Evolutionary conservation across 2,329 filamentous ascomycete species (phyloP).

Genomic region (Exophiala xenobiotica): DNA sequence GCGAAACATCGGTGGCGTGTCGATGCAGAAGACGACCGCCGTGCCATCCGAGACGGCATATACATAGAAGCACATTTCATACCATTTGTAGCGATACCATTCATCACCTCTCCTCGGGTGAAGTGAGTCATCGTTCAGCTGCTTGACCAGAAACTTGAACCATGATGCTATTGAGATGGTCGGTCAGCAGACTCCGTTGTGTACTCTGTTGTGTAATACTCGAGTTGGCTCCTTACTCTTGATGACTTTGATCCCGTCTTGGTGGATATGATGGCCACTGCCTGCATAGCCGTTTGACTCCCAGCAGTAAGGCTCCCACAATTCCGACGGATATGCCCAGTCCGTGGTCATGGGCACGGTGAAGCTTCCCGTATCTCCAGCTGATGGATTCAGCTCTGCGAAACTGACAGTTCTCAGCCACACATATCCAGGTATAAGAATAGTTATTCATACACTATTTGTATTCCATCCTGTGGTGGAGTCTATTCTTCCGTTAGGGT

Average conservation of each 20-base stretch:
- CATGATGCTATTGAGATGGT: constrained; percentile 23
- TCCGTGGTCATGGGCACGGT: constrained; percentile 5
- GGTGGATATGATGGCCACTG: constrained; percentile 1
- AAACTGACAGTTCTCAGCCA: constrained; percentile 10
- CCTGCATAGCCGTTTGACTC: constrained; percentile 19
- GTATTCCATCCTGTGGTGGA: constrained; percentile 6
- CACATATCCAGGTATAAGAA: background rate
- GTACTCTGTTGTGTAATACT: background rate
- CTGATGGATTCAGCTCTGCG: constrained; percentile 6
- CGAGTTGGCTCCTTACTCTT: constrained; percentile 8
- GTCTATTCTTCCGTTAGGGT: background rate
- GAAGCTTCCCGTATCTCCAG: background rate
- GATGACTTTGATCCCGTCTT: constrained; percentile 5
- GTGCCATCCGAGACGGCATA: constrained; percentile 5
- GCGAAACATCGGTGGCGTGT: constrained; percentile 16
- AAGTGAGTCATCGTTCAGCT: constrained; percentile 1
- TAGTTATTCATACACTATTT: constrained; percentile 13
- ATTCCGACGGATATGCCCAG: constrained; percentile 15
- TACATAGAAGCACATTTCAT: constrained; percentile 30
- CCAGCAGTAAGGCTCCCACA: constrained; percentile 17
- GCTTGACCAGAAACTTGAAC: constrained; percentile 30
- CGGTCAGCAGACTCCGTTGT: background rate
- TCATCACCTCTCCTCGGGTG: background rate
- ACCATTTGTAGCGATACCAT: constrained; percentile 25
- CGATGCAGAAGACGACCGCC: constrained; percentile 18